phyloP scores from a whole-genome alignment of 2,329 filamentous ascomycete genomes.

The Pseudogymnoascus sp. region DNA sequence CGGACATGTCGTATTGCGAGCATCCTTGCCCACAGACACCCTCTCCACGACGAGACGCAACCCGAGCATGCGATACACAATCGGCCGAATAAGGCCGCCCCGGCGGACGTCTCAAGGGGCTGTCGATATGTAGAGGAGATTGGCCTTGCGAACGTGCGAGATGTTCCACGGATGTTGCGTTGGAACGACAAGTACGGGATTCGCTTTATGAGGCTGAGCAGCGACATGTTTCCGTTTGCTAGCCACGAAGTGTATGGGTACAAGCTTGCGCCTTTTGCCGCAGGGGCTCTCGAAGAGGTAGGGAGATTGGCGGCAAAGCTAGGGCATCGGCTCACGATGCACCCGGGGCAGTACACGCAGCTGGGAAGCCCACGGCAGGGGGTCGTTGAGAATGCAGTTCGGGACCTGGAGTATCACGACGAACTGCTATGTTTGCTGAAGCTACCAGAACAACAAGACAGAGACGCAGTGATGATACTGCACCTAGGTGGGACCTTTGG shows the following conservation, averaged over 20 bases:
- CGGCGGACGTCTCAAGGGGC: conserved; percentile 58
- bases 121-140: conserved; percentile 66
- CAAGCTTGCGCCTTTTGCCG: conserved; percentile 72
- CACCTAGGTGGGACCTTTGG: conserved; percentile 91
- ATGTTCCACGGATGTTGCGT: conserved; percentile 74
- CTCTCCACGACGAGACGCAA: conserved; percentile 63
- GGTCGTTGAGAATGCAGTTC: conserved; percentile 67
- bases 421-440: conserved; percentile 73
- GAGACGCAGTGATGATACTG: conserved; percentile 87
- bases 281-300: conserved; percentile 65
- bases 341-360: conserved; percentile 90
- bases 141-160: conserved; percentile 72
- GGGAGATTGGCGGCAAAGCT: conserved; percentile 69
- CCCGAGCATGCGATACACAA: conserved; percentile 82
- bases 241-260: conserved; percentile 85
- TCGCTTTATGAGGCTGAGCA: conserved; percentile 84
- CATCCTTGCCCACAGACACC: conserved; percentile 81
- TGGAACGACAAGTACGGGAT: conserved; percentile 94
- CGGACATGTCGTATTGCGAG: conserved; percentile 86
- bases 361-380: conserved; percentile 71
- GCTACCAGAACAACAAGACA: conserved; percentile 67
- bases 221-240: conserved; percentile 95
- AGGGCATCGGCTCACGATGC: conserved; percentile 78
- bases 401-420: conserved; percentile 81
- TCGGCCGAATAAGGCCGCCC: conserved; percentile 65